Evolutionary conservation across 345 rosid genomes (phyloP).

Genomic region (Eucalyptus microcorys): DNA sequence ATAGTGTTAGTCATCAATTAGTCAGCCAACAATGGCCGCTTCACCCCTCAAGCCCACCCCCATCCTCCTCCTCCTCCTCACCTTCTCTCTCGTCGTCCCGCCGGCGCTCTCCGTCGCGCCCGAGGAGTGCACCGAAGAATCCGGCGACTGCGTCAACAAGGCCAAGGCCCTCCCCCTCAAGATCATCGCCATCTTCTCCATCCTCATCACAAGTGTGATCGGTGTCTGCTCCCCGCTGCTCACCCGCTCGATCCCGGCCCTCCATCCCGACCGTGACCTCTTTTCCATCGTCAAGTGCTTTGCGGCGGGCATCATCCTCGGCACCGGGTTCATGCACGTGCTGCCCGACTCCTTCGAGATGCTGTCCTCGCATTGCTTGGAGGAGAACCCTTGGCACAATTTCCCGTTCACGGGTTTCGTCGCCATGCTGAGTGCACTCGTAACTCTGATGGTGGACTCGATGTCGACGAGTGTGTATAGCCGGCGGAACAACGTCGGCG

Average conservation of each 20-base stretch:
- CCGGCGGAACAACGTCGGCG: not conserved
- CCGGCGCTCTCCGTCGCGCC: not conserved
- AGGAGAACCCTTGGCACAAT: conserved; percentile 58
- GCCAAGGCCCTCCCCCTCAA: conserved; percentile 18
- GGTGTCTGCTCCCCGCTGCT: conserved; percentile 37
- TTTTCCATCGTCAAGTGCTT: conserved; percentile 52
- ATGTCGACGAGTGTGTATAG: conserved; percentile 18
- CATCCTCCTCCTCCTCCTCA: not conserved
- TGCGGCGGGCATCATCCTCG: conserved; percentile 71
- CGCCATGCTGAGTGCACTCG: conserved; percentile 59
- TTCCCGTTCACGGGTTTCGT: conserved; percentile 76
- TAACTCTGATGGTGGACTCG: conserved; percentile 57
- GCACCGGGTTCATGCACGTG: conserved; percentile 80
- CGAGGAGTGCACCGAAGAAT: conserved; percentile 10
- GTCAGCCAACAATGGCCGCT: not conserved
- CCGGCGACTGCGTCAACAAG: not conserved
- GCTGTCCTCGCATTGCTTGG: conserved; percentile 47
- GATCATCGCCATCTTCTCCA: conserved; percentile 24
- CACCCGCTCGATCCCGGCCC: conserved; percentile 14
- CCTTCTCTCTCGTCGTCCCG: not conserved
- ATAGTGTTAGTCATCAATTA: not conserved
- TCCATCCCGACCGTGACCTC: conserved; percentile 22
- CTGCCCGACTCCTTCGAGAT: conserved; percentile 68
- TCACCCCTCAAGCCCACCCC: not conserved
- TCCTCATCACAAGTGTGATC: conserved; percentile 29